A percentile compares a stretch with the other conserved stretches of the same genome.
These are phyloP conservation scores for Fusarium nanum DNA, from an alignment of 2,329 filamentous ascomycete genomes.

Conservation along the genomic window DNA sequence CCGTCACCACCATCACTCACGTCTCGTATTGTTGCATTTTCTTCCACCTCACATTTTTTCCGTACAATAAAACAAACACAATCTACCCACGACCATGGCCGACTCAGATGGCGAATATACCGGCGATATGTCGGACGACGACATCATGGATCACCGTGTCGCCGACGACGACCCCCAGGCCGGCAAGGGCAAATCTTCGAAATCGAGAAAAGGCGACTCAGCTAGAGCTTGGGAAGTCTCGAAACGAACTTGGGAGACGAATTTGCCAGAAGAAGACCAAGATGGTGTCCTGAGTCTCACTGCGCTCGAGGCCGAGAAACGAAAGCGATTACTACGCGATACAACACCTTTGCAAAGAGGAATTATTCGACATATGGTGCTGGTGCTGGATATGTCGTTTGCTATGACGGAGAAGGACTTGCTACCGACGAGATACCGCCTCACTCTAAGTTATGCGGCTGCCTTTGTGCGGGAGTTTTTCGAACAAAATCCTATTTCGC, in stretches of 20 bases:
- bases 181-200: conserved; percentile 45
- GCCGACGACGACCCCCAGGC: conserved; percentile 53
- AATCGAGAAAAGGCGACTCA: conserved; percentile 51
- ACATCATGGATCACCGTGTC: conserved; percentile 64
- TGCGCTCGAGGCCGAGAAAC: conserved; percentile 84
- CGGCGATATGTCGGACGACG: conserved; percentile 72
- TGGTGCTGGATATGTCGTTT: conserved; percentile 91
- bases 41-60: not conserved
- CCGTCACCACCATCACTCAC: conserved; percentile 28
- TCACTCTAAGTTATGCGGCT: conserved; percentile 83
- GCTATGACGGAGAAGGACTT: conserved; percentile 97
- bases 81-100: conserved; percentile 63
- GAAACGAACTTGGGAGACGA: conserved; percentile 76
- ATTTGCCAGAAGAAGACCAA: conserved; percentile 75
- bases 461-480: conserved; percentile 96
- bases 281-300: conserved; percentile 84
- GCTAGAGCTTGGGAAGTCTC: conserved; percentile 75
- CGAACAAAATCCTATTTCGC: conserved; percentile 97
- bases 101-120: conserved; percentile 80
- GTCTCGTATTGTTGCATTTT: conserved; percentile 4
- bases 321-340: conserved; percentile 83
- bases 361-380: conserved; percentile 94
- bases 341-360: conserved; percentile 95
- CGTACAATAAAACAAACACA: not conserved
- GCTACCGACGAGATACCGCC: conserved; percentile 84